Base-by-base conservation (phyloP, 1,284 basidiomycete genomes). In the Peniophora sp. region DNA sequence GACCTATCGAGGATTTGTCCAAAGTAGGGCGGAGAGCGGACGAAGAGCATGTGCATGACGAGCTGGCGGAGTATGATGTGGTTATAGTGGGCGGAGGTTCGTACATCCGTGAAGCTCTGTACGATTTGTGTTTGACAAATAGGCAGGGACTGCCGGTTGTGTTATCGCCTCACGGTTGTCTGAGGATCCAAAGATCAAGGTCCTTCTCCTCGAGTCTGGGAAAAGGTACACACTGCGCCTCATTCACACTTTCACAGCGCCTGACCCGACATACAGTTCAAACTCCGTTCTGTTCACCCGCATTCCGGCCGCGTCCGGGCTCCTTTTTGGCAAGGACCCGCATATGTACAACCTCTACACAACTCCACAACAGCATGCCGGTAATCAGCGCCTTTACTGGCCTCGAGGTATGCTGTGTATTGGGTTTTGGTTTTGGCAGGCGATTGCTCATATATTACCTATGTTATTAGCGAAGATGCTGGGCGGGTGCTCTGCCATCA, bases 401-500 rank as follows among this genome's bases (percentile, higher is more conserved):
- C 53, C 53, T 8, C 39, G 53, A 16, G n/a, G 25, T 32, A 19
- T 65, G 83, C 82, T 81, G 56, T 10, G 70, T 60, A 34, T 48
- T 11, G 9, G 10, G 16, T 32, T 19, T 3, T 32, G 11, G 16
- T 51, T 17, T n/a, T n/a, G n/a, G 34, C 34, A 10, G 10, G 34
- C 34, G n/a, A 12, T 2, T 39, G 2, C 27, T 45, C 14, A 3
- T 46, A n/a, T n/a, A n/a, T n/a, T 8, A 22, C 25, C 32, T 39
- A 22, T 45, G 46, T 50, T 19, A 48, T 50, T 52, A 86, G 85
- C 68, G 1, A 84, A 80, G 59, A 67, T 86, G 61, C 70, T 87
- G 1, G 84, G 84, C 39, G 85, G 84, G 61, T 87, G 84, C 83
- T 61, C 81, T 8, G 75, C 81, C 14, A 76, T 83, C 49, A 86